phyloP scores from a whole-genome alignment of 441 rosid species.

The Eugenia klotzschiana region DNA sequence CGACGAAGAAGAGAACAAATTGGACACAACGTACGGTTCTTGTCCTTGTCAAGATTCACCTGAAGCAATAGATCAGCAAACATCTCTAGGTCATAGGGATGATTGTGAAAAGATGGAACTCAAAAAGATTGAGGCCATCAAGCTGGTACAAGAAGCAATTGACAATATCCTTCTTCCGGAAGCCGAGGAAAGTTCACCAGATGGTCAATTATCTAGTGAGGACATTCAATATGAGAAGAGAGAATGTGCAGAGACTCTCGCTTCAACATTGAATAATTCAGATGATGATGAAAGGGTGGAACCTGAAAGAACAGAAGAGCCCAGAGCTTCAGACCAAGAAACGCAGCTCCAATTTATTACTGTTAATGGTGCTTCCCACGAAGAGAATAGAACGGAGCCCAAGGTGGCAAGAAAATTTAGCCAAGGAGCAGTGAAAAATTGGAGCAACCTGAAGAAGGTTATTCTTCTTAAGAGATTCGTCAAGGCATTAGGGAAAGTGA shows the following conservation, averaged over 20 bases:
- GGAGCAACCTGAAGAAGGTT: constrained; percentile 69
- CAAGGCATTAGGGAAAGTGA: constrained; percentile 63
- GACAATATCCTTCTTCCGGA: constrained; percentile 71
- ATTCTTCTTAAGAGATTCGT: constrained; percentile 58
- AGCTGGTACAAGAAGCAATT: constrained; percentile 83
- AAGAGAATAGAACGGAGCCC: constrained; percentile 5
- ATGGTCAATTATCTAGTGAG: constrained; percentile 13
- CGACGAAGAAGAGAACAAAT: constrained; percentile 13
- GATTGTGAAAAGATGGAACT: constrained; percentile 20
- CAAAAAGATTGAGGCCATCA: constrained; percentile 57
- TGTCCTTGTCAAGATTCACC: constrained; percentile 1
- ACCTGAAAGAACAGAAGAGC: not conserved
- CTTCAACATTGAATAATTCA: constrained; percentile 2
- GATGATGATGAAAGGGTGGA: not conserved
- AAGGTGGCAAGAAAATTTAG: constrained; percentile 13
- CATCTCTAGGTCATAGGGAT: constrained; percentile 2
- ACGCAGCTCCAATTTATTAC: not conserved
- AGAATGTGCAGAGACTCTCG: constrained; percentile 4
- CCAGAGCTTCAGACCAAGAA: constrained; percentile 2
- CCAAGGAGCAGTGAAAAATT: constrained; percentile 27
- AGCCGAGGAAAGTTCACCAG: constrained; percentile 20
- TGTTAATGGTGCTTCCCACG: not conserved
- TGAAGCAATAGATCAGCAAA: constrained; percentile 3
- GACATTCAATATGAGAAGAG: constrained; percentile 7
- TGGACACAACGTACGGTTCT: not conserved